phyloP scores from a whole-genome alignment of 768 basidiomycete species.

The Boletellus sp. region DNA sequence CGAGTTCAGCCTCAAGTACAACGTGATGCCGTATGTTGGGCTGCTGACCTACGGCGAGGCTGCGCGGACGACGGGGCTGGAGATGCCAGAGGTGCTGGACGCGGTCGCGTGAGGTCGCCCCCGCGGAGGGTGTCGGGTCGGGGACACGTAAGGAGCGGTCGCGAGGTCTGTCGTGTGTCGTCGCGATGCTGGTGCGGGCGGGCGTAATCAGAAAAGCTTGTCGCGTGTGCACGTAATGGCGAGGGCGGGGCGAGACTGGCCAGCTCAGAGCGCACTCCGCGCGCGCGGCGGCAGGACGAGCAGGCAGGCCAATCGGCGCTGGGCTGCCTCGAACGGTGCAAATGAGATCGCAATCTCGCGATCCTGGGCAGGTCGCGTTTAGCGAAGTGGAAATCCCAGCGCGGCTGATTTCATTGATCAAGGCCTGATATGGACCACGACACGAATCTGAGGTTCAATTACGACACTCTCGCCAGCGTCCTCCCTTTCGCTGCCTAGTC shows the following conservation, averaged over 20 bases:
- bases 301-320: no score
- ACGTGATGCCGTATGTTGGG: slow-evolving; percentile 89
- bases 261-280: slow-evolving; percentile 25
- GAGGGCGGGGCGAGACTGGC: no score
- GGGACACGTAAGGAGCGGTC: neutral
- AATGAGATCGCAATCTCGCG: slow-evolving; percentile 31
- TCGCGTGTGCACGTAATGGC: neutral
- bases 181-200: neutral
- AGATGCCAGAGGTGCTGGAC: slow-evolving; percentile 32
- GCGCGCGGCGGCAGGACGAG: slow-evolving; percentile 4
- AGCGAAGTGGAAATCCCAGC: neutral
- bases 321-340: no score
- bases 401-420: slow-evolving; percentile 2
- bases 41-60: slow-evolving; percentile 75
- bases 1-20: slow-evolving; percentile 77
- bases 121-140: slow-evolving; percentile 12
- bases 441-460: no score
- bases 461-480: neutral
- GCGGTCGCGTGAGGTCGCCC: slow-evolving; percentile 21
- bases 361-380: slow-evolving; percentile 19
- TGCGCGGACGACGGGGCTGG: slow-evolving; percentile 40
- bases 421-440: neutral
- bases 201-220: neutral
- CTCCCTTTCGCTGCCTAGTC: no score
- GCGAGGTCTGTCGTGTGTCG: no score